Evolutionary conservation across 2,329 filamentous ascomycete species (phyloP), one percentile per base, ranked within the genome.

Genomic region (Fusarium neocosmosporiellum): DNA sequence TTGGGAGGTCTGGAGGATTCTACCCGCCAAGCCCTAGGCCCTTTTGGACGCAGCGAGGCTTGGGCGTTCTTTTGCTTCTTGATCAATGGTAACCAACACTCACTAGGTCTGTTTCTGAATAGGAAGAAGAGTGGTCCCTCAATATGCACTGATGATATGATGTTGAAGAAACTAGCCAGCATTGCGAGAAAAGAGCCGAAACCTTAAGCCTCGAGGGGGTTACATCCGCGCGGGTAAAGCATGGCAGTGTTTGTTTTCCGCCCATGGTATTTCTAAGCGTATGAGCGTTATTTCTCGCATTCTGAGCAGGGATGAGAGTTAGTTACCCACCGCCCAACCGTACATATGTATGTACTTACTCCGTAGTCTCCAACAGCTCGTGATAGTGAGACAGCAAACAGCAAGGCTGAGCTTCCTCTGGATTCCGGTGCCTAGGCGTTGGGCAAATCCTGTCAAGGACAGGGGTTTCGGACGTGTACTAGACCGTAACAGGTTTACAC

Each of bases 121-220:
- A 29, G 55, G 7, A 11, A n/a, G n/a, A 16, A 58, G 27, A 39
- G 34, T 27, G 36, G 55, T 36, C 34, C 36, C 41, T 27, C 18
- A 13, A 41, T 59, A 37, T 39, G 36, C 55, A 57, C 33, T 37
- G 20, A 57, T 57, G 54, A 57, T 57, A 36, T 57, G 54, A 58
- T 58, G 34, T 57, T 22, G 13, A n/a, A n/a, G 10, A 22, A 54
- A 37, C 20, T 37, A 57, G 14, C 53, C 18, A 46, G 41, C 41
- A 46, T 46, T 46, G 13, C 14, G 5, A 11, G 43, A 58, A 37
- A 37, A 58, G 54, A 37, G 33, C 54, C 54, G 54, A 58, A 58
- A 58, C 29, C 31, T 55, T 37, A 39, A 58, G 22, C 22, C 54
- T 39, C 33, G 5, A 27, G 5, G 22, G 55, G 55, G 55, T 59